Conservation (phyloP, 345 rosid genomes). For the Nasturtium officinale region DNA sequence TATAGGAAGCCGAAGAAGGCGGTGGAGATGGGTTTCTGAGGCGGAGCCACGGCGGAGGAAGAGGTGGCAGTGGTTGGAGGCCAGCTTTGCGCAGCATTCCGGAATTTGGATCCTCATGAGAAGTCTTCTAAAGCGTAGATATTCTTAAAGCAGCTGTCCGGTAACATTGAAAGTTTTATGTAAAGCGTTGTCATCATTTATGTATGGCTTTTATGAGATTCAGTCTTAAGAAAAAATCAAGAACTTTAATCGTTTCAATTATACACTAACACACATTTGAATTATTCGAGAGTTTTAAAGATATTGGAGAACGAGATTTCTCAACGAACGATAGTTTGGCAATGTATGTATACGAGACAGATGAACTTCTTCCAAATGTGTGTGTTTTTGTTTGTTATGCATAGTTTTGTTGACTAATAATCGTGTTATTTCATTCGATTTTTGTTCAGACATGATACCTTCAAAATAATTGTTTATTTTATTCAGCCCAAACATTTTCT, state of each 20-base stretch:
- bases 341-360: background rate
- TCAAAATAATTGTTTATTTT: background rate
- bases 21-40: conserved; percentile 40
- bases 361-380: too few species aligned
- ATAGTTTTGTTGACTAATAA: background rate
- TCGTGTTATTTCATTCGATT: too few species aligned
- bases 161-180: conserved; percentile 29
- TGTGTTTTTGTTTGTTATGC: background rate
- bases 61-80: conserved; percentile 64
- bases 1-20: conserved; percentile 45
- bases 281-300: background rate
- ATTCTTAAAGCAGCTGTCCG: conserved; percentile 30
- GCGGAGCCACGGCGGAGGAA: conserved; percentile 39
- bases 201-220: conserved; percentile 25
- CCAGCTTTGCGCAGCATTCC: conserved; percentile 89
- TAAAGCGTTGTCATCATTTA: conserved; percentile 36
- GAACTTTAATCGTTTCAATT: background rate
- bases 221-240: background rate
- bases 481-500: background rate
- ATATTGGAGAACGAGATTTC: background rate
- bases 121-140: conserved; percentile 23
- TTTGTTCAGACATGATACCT: background rate
- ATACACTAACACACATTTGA: background rate
- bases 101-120: conserved; percentile 53
- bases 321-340: too few species aligned